These are phyloP conservation scores for Chlamydomonas applanata DNA, from an alignment of 139 green algal genomes.

Conservation along the genomic window DNA sequence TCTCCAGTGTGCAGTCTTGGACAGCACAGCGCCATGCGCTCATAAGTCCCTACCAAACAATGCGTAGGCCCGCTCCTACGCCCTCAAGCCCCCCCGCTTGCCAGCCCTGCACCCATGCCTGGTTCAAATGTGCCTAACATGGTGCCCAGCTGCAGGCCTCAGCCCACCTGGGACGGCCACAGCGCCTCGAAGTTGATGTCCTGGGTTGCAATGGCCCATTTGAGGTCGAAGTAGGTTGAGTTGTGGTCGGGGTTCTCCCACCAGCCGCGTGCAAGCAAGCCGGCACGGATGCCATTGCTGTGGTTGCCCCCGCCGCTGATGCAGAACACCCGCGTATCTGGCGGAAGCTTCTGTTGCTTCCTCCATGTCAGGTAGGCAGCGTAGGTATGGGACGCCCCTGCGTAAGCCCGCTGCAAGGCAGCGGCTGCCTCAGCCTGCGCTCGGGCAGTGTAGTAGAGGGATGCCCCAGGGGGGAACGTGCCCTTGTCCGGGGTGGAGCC, in stretches of 20 bases:
- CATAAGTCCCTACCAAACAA: not conserved
- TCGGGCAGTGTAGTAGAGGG: not conserved
- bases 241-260: slow-evolving; percentile 44
- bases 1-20: no score
- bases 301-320: slow-evolving; percentile 22
- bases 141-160: no score
- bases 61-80: no score
- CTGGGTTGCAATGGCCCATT: slow-evolving; percentile 36
- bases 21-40: not conserved
- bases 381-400: not conserved
- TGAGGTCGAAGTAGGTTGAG: slow-evolving; percentile 45
- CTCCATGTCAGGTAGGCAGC: slow-evolving; percentile 12
- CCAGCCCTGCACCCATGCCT: no score
- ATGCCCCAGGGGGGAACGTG: not conserved
- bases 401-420: not conserved
- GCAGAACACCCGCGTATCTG: slow-evolving; percentile 12
- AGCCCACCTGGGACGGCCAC: slow-evolving; percentile 9
- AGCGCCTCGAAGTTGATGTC: slow-evolving; percentile 37
- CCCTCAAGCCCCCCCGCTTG: no score
- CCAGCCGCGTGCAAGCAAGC: slow-evolving; percentile 38
- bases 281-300: slow-evolving; percentile 25
- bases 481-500: not conserved
- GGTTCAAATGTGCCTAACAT: no score
- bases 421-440: not conserved
- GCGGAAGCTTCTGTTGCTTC: slow-evolving; percentile 3